A percentile compares a stretch with the other conserved stretches of the same genome.
These are phyloP conservation scores for Pythium plurisporium DNA, from an alignment of 352 stramenopile species.

Conservation along the genomic window DNA sequence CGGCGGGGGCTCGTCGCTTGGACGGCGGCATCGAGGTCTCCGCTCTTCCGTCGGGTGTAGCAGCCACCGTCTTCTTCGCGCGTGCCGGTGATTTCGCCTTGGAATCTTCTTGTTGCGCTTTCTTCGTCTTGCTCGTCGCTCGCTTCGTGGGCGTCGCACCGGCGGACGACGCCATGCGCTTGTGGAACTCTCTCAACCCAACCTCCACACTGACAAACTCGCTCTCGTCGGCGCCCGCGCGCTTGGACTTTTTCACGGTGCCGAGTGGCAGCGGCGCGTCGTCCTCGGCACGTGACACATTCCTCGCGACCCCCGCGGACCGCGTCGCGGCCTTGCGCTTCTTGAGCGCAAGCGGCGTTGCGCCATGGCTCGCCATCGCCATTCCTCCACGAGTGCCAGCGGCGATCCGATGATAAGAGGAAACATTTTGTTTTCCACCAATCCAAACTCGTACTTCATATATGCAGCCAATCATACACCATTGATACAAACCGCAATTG, in stretches of 20 bases:
- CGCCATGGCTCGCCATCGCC: slow-evolving; percentile 20
- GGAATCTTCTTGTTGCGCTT: background rate
- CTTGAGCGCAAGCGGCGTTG: slow-evolving; percentile 4
- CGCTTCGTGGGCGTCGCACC: slow-evolving; percentile 11
- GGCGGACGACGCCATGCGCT: slow-evolving; percentile 34
- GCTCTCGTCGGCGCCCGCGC: slow-evolving; percentile 24
- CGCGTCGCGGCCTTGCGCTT: slow-evolving; percentile 13
- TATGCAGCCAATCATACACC: slow-evolving; percentile 4
- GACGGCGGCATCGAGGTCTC: slow-evolving; percentile 13
- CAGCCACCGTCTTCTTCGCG: background rate
- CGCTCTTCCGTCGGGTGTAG: too few relatives aligned
- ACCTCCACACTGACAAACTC: slow-evolving; percentile 76
- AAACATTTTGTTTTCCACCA: slow-evolving; percentile 12
- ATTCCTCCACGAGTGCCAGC: slow-evolving; percentile 1
- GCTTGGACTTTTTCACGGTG: slow-evolving; percentile 17
- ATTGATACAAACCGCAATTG: slow-evolving; percentile 4
- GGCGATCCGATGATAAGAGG: background rate
- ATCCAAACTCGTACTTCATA: background rate
- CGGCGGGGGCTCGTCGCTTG: background rate
- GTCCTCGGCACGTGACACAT: background rate
- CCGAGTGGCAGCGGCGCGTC: slow-evolving; percentile 1
- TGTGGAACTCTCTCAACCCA: slow-evolving; percentile 65
- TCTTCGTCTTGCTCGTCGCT: background rate
- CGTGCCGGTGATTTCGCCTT: background rate
- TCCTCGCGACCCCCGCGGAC: background rate